These are phyloP conservation scores for Penicillium sp. DNA, from an alignment of 2,329 filamentous ascomycete species.

Conservation along the genomic window DNA sequence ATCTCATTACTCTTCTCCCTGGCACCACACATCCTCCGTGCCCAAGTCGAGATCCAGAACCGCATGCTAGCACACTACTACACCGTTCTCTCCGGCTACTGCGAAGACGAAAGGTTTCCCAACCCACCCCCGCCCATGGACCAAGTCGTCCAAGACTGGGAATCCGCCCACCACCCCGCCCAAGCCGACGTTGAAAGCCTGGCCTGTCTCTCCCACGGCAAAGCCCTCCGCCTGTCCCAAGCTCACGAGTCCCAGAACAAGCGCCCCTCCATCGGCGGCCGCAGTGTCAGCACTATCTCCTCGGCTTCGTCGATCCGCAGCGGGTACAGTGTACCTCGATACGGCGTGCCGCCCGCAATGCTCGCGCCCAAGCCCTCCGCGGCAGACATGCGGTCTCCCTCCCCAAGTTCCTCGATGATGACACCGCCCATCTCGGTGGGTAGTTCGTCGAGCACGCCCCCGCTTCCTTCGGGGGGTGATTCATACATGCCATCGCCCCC, in stretches of 20 bases:
- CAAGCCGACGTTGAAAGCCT: slow-evolving; percentile 69
- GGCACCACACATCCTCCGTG: slow-evolving; percentile 69
- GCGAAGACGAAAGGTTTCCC: slow-evolving; percentile 67
- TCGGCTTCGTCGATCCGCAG: slow-evolving; percentile 38
- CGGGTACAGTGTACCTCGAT: slow-evolving; percentile 27
- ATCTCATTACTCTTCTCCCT: slow-evolving; percentile 71
- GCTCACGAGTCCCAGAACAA: slow-evolving; percentile 21
- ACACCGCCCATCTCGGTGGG: slow-evolving; percentile 28
- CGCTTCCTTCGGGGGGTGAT: slow-evolving; percentile 18
- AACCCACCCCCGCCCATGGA: slow-evolving; percentile 73
- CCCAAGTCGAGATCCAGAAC: slow-evolving; percentile 76
- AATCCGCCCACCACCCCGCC: slow-evolving; percentile 62
- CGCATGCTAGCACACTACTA: slow-evolving; percentile 76
- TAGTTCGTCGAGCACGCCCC: slow-evolving; percentile 18
- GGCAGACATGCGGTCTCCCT: slow-evolving; percentile 20
- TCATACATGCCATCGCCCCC: slow-evolving; percentile 19
- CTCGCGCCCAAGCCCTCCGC: slow-evolving; percentile 27
- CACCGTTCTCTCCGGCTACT: slow-evolving; percentile 74
- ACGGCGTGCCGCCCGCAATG: slow-evolving; percentile 30
- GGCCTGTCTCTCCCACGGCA: slow-evolving; percentile 65
- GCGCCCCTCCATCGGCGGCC: slow-evolving; percentile 45
- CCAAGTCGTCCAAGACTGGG: slow-evolving; percentile 68
- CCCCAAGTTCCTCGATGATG: slow-evolving; percentile 30
- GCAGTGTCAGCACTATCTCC: slow-evolving; percentile 30
- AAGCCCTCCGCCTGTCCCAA: slow-evolving; percentile 63